phyloP scores from a whole-genome alignment of 345 rosid species.

The Xanthoceras sorbifolium region DNA sequence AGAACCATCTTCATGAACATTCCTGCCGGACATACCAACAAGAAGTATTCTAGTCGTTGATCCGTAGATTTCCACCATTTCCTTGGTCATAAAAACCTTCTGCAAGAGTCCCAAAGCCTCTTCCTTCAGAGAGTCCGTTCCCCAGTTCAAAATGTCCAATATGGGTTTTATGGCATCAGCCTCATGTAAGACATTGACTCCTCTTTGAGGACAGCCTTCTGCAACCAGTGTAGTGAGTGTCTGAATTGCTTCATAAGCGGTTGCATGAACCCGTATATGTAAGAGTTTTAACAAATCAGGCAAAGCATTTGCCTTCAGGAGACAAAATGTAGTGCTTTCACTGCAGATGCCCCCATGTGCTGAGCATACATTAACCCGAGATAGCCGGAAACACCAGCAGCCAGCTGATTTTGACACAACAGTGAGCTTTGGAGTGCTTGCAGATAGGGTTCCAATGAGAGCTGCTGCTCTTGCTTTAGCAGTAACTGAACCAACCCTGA shows the following conservation, averaged over 20 bases:
- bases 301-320: constrained; percentile 51
- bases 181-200: constrained; percentile 47
- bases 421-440: constrained; percentile 49
- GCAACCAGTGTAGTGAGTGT: constrained; percentile 58
- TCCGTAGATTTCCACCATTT: constrained; percentile 58
- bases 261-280: constrained; percentile 35
- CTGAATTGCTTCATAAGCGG: constrained; percentile 60
- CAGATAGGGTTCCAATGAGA: constrained; percentile 61
- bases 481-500: constrained; percentile 41
- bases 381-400: constrained; percentile 46
- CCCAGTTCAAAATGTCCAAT: constrained; percentile 52
- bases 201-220: constrained; percentile 39
- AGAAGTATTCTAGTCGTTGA: constrained; percentile 45
- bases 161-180: constrained; percentile 50
- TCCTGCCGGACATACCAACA: constrained; percentile 44
- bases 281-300: constrained; percentile 48
- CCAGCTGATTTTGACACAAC: constrained; percentile 26
- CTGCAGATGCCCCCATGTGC: constrained; percentile 59
- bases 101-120: constrained; percentile 55
- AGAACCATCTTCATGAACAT: constrained; percentile 33
- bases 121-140: constrained; percentile 54
- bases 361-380: constrained; percentile 38
- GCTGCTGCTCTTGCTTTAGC: constrained; percentile 70
- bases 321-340: constrained; percentile 52
- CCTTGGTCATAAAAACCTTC: constrained; percentile 48